Evolutionary conservation across 106 monocot species (phyloP), one percentile per base, ranked within the genome.

Genomic region (Apostasia ramifera): DNA sequence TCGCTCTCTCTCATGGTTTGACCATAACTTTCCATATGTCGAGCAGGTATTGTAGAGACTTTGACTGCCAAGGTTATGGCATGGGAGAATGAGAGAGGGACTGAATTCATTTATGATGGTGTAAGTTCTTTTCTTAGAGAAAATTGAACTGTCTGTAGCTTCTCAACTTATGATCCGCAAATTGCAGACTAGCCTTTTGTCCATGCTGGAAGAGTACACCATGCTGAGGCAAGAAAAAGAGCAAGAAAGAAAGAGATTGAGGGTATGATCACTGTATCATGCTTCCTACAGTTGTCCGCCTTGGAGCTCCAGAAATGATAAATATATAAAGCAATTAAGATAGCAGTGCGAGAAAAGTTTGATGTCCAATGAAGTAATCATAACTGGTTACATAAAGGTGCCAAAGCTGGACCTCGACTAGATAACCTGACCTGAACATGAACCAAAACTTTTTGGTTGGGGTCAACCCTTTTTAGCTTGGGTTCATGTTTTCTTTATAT

Each of bases 81-180:
- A 46, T 95, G 94, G 94, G 94, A 95, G 77, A 82, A 74, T 45
- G 94, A 95, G 53, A 81, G 79, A 47, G 91, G 80, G 52, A 63
- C 59, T 48, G 74, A 79, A 42, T 95, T 95, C 65, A 81, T 49
- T 46, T 95, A 91, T 76, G 91, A 95, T 47, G 85, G 86, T 41
- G 94, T 95, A 87, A 59, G 83, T 10, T 39, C 44, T 71, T 6
- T 53, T 59, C 51, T 48, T 41, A 11, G 37, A 9, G 6, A 56
- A 53, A 15, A 42, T 63, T 40, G 47, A 8, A 57, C 15, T 15
- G 14, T 13, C n/a, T n/a, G 5, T 7, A 48, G 38, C 9, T 47
- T 9, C 44, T 63, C n/a, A 65, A 54, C 41, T 59, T 42, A 39
- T 43, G 26, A 72, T 55, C 1, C 57, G 43, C 42, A 44, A 4